A percentile compares a stretch with the other conserved stretches of the same genome.
These are phyloP conservation scores for Syzygium jambos DNA, from an alignment of 345 rosid genomes.

Conservation along the genomic window DNA sequence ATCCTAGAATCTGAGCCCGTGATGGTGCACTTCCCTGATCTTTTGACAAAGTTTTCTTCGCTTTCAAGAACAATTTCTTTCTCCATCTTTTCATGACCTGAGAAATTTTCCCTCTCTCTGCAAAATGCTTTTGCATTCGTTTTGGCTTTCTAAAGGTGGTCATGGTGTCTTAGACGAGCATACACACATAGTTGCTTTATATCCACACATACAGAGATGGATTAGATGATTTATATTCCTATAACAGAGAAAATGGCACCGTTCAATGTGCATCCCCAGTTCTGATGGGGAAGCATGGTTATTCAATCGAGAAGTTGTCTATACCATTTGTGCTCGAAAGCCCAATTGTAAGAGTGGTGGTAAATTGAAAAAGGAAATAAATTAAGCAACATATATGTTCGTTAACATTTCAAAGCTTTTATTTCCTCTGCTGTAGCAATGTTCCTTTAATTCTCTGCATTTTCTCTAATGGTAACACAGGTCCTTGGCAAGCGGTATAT, in stretches of 20 bases:
- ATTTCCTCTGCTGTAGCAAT: neutral
- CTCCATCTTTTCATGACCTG: neutral
- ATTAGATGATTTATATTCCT: neutral
- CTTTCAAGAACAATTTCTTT: neutral
- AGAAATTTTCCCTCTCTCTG: neutral
- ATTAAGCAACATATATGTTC: neutral
- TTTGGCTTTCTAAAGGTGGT: neutral
- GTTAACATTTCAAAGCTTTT: neutral
- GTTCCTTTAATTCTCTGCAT: neutral
- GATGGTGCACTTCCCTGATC: neutral
- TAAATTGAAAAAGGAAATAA: neutral
- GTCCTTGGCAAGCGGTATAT: neutral
- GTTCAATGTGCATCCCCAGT: neutral
- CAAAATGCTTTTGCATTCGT: neutral
- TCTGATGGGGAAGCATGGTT: neutral
- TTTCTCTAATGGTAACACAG: neutral
- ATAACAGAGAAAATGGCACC: neutral
- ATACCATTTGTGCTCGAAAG: neutral
- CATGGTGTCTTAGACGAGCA: neutral
- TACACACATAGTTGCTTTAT: neutral
- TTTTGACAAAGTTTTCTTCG: neutral
- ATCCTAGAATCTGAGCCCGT: neutral
- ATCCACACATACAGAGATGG: neutral
- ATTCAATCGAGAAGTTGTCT: neutral
- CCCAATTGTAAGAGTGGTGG: neutral